Percentiles rank a stretch among this genome's conserved stretches.
Conservation (phyloP, 192 early-diverging fungal genomes). For the Podila epigama region DNA sequence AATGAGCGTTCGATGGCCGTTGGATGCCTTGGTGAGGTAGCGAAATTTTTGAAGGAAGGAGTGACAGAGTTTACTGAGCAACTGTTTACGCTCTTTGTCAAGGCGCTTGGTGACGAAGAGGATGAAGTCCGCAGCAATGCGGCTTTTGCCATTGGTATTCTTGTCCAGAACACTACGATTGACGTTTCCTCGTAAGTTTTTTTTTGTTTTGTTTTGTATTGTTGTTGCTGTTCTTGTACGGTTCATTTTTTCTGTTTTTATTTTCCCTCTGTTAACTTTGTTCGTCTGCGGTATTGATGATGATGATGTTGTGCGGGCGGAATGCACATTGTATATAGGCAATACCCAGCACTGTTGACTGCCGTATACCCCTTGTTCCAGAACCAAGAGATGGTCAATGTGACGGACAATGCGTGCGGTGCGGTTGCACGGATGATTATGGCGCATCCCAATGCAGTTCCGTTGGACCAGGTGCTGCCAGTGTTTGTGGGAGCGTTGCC, state of each 20-base stretch:
- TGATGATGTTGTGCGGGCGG: neutral
- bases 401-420: slow-evolving; percentile 77
- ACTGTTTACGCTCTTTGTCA: slow-evolving; percentile 74
- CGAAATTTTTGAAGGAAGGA: slow-evolving; percentile 67
- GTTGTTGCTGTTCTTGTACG: neutral
- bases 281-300: too few species aligned
- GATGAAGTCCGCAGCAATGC: slow-evolving; percentile 89
- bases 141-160: slow-evolving; percentile 80
- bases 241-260: neutral
- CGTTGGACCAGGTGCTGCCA: slow-evolving; percentile 73
- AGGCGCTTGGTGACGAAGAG: slow-evolving; percentile 77
- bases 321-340: slow-evolving; percentile 22
- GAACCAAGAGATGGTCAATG: slow-evolving; percentile 53
- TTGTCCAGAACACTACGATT: slow-evolving; percentile 69
- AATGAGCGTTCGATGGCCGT: slow-evolving; percentile 91
- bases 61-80: slow-evolving; percentile 66
- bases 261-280: neutral
- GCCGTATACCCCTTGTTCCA: slow-evolving; percentile 66
- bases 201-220: neutral
- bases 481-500: slow-evolving; percentile 71
- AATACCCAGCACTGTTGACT: slow-evolving; percentile 65
- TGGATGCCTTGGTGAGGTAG: slow-evolving; percentile 85
- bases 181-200: slow-evolving; percentile 67
- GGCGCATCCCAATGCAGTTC: slow-evolving; percentile 69
- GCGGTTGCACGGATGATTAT: slow-evolving; percentile 77